Evolutionary conservation across 2,329 filamentous ascomycete species (phyloP), one percentile per base, ranked within the genome.

Genomic region (Tolypocladium nubicola): DNA sequence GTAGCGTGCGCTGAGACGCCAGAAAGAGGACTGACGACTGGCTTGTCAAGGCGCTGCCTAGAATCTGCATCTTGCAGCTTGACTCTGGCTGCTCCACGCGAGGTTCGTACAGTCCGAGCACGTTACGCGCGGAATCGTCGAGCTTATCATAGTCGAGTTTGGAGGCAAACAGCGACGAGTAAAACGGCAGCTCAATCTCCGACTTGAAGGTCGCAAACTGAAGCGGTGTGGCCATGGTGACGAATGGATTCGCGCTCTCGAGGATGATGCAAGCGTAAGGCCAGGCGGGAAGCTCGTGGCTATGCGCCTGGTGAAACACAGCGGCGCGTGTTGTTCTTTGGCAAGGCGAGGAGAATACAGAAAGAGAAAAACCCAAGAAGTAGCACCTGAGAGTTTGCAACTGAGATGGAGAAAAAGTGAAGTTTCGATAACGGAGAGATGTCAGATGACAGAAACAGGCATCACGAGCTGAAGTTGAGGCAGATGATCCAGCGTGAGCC

Each of bases 81-180:
- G 87, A 81, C 64, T 88, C 86, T 0, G 89, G 84, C 43, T 85
- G 75, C 64, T 90, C 87, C 47, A 85, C 78, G 49, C 88, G 87
- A 63, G 94, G 85, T 73, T 97, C 90, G 71, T 99, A 99, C 49
- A 96, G 75, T 4, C 94, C 94, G 37, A 96, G 79, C 3, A 97
- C 81, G 59, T 87, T 86, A 50, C 93, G 88, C 30, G 91, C 89
- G 11, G 92, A 96, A 72, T 96, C 93, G 75, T 97, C 89, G 55
- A 99, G 89, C 75, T 92, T 96, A 76, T 97, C 94, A 80, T 96
- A 87, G 71, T 97, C 91, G 70, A 99, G 90, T 75, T 99, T 99
- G 63, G 88, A 88, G 7, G 87, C 85, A 59, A 95, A 94, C n/a
- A 99, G 83, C 6, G 90, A 87, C 52, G 89, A 88, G 71, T 97